Evolutionary conservation across 192 early-diverging fungal species (phyloP).

Genomic region (Gamsiella multidivaricata): DNA sequence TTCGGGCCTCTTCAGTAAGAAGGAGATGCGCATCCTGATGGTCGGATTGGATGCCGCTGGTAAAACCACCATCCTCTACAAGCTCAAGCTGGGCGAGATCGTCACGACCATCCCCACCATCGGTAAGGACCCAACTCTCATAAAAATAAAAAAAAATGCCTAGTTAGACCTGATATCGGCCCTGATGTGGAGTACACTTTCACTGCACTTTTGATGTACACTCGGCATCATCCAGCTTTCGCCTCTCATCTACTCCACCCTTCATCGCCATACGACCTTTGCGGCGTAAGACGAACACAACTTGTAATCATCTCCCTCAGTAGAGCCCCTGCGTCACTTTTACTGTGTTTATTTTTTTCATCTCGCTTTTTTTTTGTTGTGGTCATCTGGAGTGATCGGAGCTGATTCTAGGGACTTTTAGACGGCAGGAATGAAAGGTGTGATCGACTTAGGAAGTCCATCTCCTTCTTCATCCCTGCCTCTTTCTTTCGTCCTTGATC

Average conservation of each 20-base stretch:
- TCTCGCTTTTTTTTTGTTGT: neutral
- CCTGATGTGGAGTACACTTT: no score
- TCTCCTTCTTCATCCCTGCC: neutral
- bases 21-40: slow-evolving; percentile 99
- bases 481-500: neutral
- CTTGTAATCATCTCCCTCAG: neutral
- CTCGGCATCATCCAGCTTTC: no score
- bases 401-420: slow-evolving; percentile 16
- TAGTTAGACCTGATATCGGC: no score
- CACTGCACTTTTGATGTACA: no score
- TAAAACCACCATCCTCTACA: slow-evolving; percentile 99
- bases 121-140: no score
- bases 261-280: neutral
- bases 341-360: neutral
- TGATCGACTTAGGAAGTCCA: neutral
- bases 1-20: slow-evolving; percentile 84
- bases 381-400: slow-evolving; percentile 28
- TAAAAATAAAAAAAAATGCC: no score
- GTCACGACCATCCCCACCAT: slow-evolving; percentile 99
- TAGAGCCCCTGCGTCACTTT: slow-evolving; percentile 3
- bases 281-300: no score
- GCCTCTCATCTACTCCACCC: neutral
- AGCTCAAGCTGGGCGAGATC: slow-evolving; percentile 98
- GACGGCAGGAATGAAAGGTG: neutral
- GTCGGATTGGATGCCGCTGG: slow-evolving; percentile 93